Conservation (phyloP, 257 asterid species). For the Nemophila menziesii region DNA sequence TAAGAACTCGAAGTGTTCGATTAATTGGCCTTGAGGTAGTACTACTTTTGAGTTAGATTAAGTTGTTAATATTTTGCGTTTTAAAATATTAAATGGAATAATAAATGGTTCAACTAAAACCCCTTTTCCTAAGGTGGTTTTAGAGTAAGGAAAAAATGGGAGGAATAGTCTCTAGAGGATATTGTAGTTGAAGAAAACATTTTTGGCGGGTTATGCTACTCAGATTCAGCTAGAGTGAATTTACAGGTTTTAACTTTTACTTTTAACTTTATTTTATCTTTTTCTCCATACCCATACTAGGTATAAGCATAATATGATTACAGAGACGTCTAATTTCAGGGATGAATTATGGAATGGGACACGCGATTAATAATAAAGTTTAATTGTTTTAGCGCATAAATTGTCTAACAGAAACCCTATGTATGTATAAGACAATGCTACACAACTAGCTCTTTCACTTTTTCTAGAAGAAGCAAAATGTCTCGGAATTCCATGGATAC, state of each 20-base stretch:
- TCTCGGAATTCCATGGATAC: conserved; percentile 90
- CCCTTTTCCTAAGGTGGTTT: conserved; percentile 74
- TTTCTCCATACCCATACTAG: too few species aligned
- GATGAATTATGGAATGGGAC: conserved; percentile 95
- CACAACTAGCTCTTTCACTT: conserved; percentile 57
- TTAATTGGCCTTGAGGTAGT: conserved; percentile 90
- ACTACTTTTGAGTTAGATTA: not conserved
- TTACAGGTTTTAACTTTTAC: conserved; percentile 70
- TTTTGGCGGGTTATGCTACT: conserved; percentile 83
- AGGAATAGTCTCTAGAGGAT: conserved; percentile 39
- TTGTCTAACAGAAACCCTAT: conserved; percentile 85
- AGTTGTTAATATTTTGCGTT: too few species aligned
- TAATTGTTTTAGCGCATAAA: conserved; percentile 90
- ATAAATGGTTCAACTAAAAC: conserved; percentile 91
- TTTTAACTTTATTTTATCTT: too few species aligned
- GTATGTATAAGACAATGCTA: conserved; percentile 35
- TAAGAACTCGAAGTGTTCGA: conserved; percentile 82
- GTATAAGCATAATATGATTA: conserved; percentile 67
- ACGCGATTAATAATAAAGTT: conserved; percentile 76
- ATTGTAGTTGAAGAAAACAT: conserved; percentile 65
- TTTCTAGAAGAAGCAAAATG: conserved; percentile 88
- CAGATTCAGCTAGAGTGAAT: conserved; percentile 78
- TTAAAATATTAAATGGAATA: too few species aligned
- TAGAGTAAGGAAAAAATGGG: conserved; percentile 45
- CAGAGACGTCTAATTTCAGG: conserved; percentile 83